Base-by-base conservation (phyloP, 2,329 filamentous ascomycete species). In the Aspergillus sp. region DNA sequence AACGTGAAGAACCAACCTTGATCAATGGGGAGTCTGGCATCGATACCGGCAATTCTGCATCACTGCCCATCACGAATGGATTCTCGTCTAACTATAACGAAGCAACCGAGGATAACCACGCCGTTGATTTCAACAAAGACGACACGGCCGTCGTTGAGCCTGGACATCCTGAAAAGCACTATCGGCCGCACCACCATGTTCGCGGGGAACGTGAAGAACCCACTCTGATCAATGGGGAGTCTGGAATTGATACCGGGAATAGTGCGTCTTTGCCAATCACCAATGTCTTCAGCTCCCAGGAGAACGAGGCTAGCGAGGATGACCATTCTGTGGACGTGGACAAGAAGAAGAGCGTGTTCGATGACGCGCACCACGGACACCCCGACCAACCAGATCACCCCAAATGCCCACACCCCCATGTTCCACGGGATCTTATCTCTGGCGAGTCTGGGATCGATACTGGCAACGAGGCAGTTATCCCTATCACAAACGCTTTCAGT, bases 191-290 rank as follows among this genome's bases (percentile, higher is more conserved):
- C 5, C 44, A 25, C 11, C 30, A 13, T 4, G 63, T 70, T 11
- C 55, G 57, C 3, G 70, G 66, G 3, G 65, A 67, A 0, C 62
- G 58, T 5, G 68, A 65, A 13, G 30, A 36, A 10, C 30, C 30
- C 30, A 36, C 30, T 13, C 62, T 61, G 1, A 59, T 71, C 13
- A 66, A 64, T 23, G 69, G 70, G 1, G 66, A 67, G 4, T 63
- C 64, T 8, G 70, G 66, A 3, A 25, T 70, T 10, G 70, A 73
- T 44, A 65, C 51, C 8, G 69, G 69, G 3, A 67, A 70, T 19
- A 13, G 10, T 1, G 56, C 38, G 13, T 8, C 5, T 17, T 50
- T 17, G 27, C 47, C 47, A 3, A 5, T 30, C 3, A 50, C 47
- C 1, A 50, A 30, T 13, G n/a, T 2, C 2, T 5, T 8, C 15